phyloP scores from a whole-genome alignment of 1,284 basidiomycete species.

The Pholiota adiposa region DNA sequence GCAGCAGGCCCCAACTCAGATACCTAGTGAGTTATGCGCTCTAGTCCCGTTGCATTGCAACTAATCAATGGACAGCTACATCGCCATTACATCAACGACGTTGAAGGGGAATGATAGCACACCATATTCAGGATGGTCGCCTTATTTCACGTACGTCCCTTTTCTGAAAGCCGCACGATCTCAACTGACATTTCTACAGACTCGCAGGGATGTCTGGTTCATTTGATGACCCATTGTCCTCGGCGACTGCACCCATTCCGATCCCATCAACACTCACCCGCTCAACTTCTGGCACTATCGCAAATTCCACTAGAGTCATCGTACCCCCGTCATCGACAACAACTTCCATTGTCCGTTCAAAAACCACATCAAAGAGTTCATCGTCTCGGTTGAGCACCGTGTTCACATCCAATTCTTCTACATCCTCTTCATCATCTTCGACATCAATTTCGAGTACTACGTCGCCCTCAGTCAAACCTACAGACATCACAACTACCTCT shows the following conservation, averaged over 20 bases:
- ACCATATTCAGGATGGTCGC: constrained; percentile 53
- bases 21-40: constrained; percentile 47
- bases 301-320: constrained; percentile 1
- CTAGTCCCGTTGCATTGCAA: not conserved
- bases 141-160: constrained; percentile 52
- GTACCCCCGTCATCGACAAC: not conserved
- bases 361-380: not conserved
- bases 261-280: constrained; percentile 45
- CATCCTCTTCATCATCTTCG: not conserved
- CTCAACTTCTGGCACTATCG: constrained; percentile 11
- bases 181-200: constrained; percentile 33
- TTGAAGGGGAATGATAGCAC: constrained; percentile 36
- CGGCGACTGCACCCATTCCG: constrained; percentile 51
- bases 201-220: constrained; percentile 64
- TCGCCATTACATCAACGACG: constrained; percentile 55
- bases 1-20: constrained; percentile 57
- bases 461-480: not conserved
- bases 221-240: constrained; percentile 48
- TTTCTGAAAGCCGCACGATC: not conserved
- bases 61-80: constrained; percentile 46
- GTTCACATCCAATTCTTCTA: not conserved
- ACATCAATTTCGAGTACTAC: constrained; percentile 5
- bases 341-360: not conserved
- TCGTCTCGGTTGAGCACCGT: not conserved
- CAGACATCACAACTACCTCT: constrained; percentile 5